Percentiles rank a stretch among this genome's conserved stretches.
Evolutionary conservation across 768 basidiomycete species (phyloP).

Genomic region (Multifurca ochricompacta): DNA sequence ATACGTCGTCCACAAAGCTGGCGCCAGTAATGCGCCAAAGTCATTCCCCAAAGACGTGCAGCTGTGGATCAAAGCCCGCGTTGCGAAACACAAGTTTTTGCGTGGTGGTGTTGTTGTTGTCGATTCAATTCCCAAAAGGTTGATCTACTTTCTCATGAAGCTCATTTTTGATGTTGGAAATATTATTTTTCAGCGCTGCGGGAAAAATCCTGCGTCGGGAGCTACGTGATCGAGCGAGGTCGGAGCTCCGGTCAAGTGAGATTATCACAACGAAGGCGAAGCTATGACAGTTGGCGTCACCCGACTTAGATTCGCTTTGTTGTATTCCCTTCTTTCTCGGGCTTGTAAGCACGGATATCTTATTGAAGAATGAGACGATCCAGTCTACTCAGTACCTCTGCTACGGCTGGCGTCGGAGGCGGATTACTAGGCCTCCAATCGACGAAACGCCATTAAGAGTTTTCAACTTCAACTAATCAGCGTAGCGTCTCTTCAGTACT

Average conservation of each 20-base stretch:
- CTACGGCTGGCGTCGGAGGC: too few relatives aligned
- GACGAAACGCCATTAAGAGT: too few relatives aligned
- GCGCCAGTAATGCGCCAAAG: constrained; percentile 30
- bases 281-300: too few relatives aligned
- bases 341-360: too few relatives aligned
- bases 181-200: constrained; percentile 46
- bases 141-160: constrained; percentile 5
- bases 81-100: constrained; percentile 70
- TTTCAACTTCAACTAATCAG: too few relatives aligned
- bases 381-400: too few relatives aligned
- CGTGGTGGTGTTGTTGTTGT: constrained; percentile 64
- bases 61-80: constrained; percentile 60
- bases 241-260: constrained; percentile 30
- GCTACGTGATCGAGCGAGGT: constrained; percentile 58
- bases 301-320: too few relatives aligned
- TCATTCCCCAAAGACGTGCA: constrained; percentile 46
- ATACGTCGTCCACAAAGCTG: constrained; percentile 48
- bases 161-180: not conserved
- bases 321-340: not conserved
- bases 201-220: constrained; percentile 84
- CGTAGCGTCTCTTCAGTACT: too few relatives aligned
- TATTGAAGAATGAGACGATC: too few relatives aligned
- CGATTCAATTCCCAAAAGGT: constrained; percentile 65
- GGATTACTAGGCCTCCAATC: too few relatives aligned
- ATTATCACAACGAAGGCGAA: constrained; percentile 9